phyloP scores from a whole-genome alignment of 2,329 filamentous ascomycete species.

The Microsporum ferrugineum region DNA sequence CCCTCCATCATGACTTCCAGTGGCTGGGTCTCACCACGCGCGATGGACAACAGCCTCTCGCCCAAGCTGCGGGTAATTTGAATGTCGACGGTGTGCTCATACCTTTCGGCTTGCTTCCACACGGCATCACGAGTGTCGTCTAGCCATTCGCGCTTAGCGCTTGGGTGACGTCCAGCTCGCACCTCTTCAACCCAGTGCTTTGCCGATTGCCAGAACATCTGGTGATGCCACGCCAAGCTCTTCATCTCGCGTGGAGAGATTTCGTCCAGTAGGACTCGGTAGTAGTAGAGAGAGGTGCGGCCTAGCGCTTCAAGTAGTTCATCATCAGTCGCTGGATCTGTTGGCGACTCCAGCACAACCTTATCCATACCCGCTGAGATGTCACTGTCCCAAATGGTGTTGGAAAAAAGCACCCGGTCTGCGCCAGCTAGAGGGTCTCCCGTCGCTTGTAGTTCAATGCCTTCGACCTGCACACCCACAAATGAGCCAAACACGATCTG shows the following conservation, averaged over 20 bases:
- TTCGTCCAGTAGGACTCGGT: not conserved
- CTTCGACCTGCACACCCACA: not conserved
- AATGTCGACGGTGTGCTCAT: not conserved
- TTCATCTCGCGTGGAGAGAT: not conserved
- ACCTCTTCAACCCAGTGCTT: not conserved
- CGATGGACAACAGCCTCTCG: slow-evolving; percentile 23
- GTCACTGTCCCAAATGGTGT: not conserved
- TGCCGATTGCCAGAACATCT: not conserved
- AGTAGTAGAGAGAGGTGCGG: not conserved
- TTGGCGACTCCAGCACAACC: not conserved
- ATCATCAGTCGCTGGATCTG: not conserved
- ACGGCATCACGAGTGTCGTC: not conserved
- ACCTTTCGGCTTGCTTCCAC: not conserved
- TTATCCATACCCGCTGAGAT: not conserved
- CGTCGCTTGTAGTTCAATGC: not conserved
- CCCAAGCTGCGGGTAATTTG: slow-evolving; percentile 11
- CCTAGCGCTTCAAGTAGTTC: not conserved
- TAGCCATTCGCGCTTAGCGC: not conserved
- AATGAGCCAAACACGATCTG: too few species aligned
- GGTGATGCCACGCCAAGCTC: not conserved
- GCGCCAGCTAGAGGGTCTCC: not conserved
- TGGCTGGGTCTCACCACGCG: slow-evolving; percentile 24
- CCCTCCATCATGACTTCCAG: slow-evolving; percentile 19
- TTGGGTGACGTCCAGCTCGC: not conserved
- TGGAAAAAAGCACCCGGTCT: not conserved